These are phyloP conservation scores for Ballota nigra DNA, from an alignment of 257 asterid species.

Conservation along the genomic window DNA sequence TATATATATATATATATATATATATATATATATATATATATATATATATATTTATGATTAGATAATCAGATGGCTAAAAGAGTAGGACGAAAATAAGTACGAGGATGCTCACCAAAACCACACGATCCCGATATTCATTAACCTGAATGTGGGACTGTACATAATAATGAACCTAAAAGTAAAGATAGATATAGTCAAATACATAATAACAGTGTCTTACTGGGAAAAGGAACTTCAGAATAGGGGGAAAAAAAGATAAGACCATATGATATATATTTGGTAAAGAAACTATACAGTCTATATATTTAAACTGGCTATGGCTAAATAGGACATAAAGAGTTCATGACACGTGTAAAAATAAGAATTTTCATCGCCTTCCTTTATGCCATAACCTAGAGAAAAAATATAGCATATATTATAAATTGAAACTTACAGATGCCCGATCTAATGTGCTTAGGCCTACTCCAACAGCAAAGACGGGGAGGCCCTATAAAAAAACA, in stretches of 20 bases:
- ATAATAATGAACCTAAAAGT: slow-evolving; percentile 64
- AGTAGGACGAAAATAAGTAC: background rate
- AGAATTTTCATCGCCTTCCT: background rate
- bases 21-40: background rate
- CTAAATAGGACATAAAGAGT: background rate
- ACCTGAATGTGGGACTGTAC: slow-evolving; percentile 82
- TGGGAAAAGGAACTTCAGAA: background rate
- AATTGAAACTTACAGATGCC: slow-evolving; percentile 50
- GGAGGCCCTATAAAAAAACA: slow-evolving; percentile 47
- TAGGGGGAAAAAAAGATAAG: background rate
- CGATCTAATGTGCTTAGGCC: slow-evolving; percentile 63
- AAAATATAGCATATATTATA: background rate
- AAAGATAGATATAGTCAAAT: slow-evolving; percentile 11
- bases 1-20: background rate
- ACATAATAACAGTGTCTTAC: background rate
- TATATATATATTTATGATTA: background rate
- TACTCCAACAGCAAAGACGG: slow-evolving; percentile 61
- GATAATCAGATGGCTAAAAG: slow-evolving; percentile 15
- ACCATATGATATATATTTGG: background rate
- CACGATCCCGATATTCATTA: slow-evolving; percentile 78
- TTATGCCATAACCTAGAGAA: background rate
- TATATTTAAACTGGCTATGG: background rate
- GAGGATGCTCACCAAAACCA: slow-evolving; percentile 55
- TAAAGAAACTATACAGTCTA: background rate
- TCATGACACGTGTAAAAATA: background rate